Evolutionary conservation across 768 basidiomycete species (phyloP).

Genomic region (Tephrocybe rancida): DNA sequence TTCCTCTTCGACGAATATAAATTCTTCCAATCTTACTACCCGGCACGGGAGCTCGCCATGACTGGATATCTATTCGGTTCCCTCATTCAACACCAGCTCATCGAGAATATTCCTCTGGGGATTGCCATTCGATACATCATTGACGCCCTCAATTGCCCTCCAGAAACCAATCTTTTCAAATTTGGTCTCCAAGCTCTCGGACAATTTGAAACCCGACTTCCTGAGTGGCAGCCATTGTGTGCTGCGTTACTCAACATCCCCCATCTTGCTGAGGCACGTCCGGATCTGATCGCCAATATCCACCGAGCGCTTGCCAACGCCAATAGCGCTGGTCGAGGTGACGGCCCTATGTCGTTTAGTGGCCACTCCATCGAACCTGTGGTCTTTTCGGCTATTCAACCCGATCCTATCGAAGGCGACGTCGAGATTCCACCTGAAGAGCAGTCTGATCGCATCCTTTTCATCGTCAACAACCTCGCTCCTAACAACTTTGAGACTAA

Average conservation of each 20-base stretch:
- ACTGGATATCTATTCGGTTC: slow-evolving; percentile 97
- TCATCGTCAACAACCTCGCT: slow-evolving; percentile 98
- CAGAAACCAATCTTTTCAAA: slow-evolving; percentile 91
- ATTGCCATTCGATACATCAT: slow-evolving; percentile 97
- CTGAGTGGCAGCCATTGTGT: slow-evolving; percentile 93
- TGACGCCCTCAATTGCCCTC: slow-evolving; percentile 88
- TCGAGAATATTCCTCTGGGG: slow-evolving; percentile 92
- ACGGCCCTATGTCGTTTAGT: slow-evolving; percentile 32
- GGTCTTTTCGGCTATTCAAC: slow-evolving; percentile 78
- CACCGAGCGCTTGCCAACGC: slow-evolving; percentile 68
- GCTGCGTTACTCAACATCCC: slow-evolving; percentile 87
- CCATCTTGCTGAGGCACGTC: slow-evolving; percentile 81
- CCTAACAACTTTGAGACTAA: slow-evolving; percentile 92
- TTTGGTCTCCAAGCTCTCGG: slow-evolving; percentile 92
- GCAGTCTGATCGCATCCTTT: slow-evolving; percentile 89
- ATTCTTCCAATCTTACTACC: slow-evolving; percentile 97
- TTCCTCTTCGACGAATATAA: slow-evolving; percentile 99
- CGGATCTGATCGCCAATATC: slow-evolving; percentile 74
- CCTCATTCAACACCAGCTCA: slow-evolving; percentile 89
- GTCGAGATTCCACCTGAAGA: slow-evolving; percentile 80
- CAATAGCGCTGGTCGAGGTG: slow-evolving; percentile 41
- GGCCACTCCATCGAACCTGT: slow-evolving; percentile 39
- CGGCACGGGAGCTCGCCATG: slow-evolving; percentile 91
- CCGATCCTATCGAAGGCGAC: slow-evolving; percentile 65
- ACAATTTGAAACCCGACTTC: slow-evolving; percentile 83